A percentile compares a stretch with the other conserved stretches of the same genome.
phyloP scores from a whole-genome alignment of 2,329 filamentous ascomycete genomes.

The Apiospora rasikravindrae region DNA sequence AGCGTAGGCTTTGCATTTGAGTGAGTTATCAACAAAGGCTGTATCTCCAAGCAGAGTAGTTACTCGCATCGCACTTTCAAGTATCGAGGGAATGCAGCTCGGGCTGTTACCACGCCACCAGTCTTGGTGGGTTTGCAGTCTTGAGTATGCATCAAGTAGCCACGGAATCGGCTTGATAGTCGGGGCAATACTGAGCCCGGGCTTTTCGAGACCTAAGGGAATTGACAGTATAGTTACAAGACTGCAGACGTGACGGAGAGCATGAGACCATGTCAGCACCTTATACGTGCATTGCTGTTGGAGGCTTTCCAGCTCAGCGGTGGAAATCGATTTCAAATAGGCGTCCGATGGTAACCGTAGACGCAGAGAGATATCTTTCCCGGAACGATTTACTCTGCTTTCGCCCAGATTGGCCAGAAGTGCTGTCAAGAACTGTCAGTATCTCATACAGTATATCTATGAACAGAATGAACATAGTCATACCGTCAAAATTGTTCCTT shows the following conservation, averaged over 20 bases:
- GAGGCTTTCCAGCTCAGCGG: constrained; percentile 23
- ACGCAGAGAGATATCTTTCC: constrained; percentile 7
- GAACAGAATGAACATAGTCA: constrained; percentile 29
- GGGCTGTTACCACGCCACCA: constrained; percentile 41
- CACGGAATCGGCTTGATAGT: constrained; percentile 47
- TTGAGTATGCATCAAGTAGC: constrained; percentile 55
- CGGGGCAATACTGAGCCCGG: constrained; percentile 31
- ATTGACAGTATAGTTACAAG: constrained; percentile 50
- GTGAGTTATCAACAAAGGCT: constrained; percentile 24
- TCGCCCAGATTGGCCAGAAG: neutral
- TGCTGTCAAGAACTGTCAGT: constrained; percentile 31
- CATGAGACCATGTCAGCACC: constrained; percentile 48
- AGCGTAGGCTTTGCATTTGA: constrained; percentile 44
- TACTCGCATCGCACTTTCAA: constrained; percentile 46
- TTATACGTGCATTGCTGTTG: constrained; percentile 46
- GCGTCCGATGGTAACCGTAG: constrained; percentile 47
- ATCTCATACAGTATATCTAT: constrained; percentile 34
- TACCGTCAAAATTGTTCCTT: constrained; percentile 53
- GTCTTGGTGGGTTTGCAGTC: constrained; percentile 47
- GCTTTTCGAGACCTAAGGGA: constrained; percentile 44
- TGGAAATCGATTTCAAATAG: constrained; percentile 37
- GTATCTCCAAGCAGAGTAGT: constrained; percentile 23
- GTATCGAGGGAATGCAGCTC: constrained; percentile 40
- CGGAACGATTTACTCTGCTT: neutral
- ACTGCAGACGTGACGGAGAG: constrained; percentile 51